Evolutionary conservation across 306 rosid genomes (phyloP).

Genomic region (Rosa chinensis): DNA sequence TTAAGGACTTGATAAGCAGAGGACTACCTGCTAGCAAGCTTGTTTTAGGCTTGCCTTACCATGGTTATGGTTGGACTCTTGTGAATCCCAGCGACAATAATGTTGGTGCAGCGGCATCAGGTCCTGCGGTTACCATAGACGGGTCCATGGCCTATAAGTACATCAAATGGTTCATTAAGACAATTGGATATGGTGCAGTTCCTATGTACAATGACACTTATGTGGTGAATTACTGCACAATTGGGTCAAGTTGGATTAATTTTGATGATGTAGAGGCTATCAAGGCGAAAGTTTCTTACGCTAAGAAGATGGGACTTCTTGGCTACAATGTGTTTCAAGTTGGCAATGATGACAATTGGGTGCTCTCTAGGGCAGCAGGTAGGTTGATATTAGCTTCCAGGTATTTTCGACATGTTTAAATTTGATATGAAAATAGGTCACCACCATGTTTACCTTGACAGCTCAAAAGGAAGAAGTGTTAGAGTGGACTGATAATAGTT

Average conservation of each 20-base stretch:
- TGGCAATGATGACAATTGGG: slow-evolving; percentile 54
- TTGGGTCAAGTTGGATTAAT: slow-evolving; percentile 42
- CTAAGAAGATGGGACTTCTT: slow-evolving; percentile 43
- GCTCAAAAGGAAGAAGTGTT: slow-evolving; percentile 8
- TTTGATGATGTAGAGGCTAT: slow-evolving; percentile 53
- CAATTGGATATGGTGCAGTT: background rate
- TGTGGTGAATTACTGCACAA: slow-evolving; percentile 42
- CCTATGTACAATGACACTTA: slow-evolving; percentile 33
- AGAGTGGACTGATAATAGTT: too few species aligned
- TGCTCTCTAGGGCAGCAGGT: slow-evolving; percentile 46
- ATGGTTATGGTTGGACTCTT: slow-evolving; percentile 38
- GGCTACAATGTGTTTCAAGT: slow-evolving; percentile 55
- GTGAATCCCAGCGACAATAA: slow-evolving; percentile 5
- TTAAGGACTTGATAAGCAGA: slow-evolving; percentile 24
- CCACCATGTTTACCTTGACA: slow-evolving; percentile 2
- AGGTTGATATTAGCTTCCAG: background rate
- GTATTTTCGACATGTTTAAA: background rate
- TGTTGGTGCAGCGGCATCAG: slow-evolving; percentile 25
- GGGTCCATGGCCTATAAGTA: slow-evolving; percentile 23
- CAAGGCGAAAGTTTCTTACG: slow-evolving; percentile 48
- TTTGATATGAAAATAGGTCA: background rate
- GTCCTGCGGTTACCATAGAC: slow-evolving; percentile 21
- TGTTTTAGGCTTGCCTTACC: slow-evolving; percentile 38
- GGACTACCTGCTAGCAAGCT: slow-evolving; percentile 24
- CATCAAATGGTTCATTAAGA: slow-evolving; percentile 9